A percentile compares a stretch with the other conserved stretches of the same genome.
Conservation (phyloP, 306 rosid species). For the Alnus glutinosa region DNA sequence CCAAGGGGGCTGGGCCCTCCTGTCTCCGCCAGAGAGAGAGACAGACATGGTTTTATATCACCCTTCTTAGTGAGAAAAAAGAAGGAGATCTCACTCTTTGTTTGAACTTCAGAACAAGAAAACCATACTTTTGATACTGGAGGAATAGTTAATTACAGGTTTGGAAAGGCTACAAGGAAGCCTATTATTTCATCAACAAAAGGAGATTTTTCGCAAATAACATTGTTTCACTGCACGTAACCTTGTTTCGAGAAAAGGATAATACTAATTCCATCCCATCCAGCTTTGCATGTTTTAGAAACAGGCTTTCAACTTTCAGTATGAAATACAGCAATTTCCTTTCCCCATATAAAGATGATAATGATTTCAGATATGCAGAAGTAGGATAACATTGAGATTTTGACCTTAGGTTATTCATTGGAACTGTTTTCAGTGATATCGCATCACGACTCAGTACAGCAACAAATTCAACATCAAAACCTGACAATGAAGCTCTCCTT, state of each 20-base stretch:
- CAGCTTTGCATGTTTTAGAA: not conserved
- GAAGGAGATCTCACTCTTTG: slow-evolving; percentile 4
- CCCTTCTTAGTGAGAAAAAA: not conserved
- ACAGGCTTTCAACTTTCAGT: not conserved
- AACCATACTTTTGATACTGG: not conserved
- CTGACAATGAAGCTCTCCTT: not conserved
- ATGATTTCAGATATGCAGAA: not conserved
- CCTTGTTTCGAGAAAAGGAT: not conserved
- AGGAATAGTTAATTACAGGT: not conserved
- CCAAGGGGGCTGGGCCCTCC: too few relatives aligned
- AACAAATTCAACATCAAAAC: not conserved
- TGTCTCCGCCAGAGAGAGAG: not conserved
- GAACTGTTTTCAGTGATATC: not conserved
- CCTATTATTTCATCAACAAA: not conserved
- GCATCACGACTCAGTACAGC: not conserved
- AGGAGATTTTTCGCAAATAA: not conserved
- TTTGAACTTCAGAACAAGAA: slow-evolving; percentile 2
- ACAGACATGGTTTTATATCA: not conserved
- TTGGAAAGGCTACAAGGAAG: not conserved
- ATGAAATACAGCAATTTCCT: not conserved
- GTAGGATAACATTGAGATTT: not conserved
- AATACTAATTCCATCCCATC: not conserved
- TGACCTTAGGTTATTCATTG: not conserved
- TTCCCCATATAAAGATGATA: not conserved
- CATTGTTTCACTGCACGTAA: not conserved